A percentile compares a stretch with the other conserved stretches of the same genome.
These are phyloP conservation scores for Aspergillus phoenicis DNA, from an alignment of 2,329 filamentous ascomycete genomes.

Conservation along the genomic window DNA sequence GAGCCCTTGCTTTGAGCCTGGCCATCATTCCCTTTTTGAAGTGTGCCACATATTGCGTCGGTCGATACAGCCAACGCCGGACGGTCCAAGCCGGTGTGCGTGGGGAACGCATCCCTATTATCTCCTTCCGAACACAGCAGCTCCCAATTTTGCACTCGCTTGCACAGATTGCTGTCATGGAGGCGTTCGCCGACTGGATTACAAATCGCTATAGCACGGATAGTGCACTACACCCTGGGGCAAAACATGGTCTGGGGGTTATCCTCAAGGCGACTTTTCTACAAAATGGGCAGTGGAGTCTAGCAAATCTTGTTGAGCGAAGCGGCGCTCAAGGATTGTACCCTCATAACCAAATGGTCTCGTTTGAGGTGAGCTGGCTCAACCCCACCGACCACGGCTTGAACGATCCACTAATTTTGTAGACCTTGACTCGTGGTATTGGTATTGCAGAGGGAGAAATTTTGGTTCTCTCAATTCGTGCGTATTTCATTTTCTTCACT, in stretches of 20 bases:
- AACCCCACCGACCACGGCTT: fast-evolving
- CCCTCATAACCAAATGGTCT: conserved; percentile 19
- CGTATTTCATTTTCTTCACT: neutral
- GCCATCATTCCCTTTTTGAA: neutral
- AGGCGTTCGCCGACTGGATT: conserved; percentile 9
- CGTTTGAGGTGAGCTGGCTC: neutral
- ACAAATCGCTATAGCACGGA: conserved; percentile 40
- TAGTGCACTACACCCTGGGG: conserved; percentile 9
- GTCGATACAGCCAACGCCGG: neutral
- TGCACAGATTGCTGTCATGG: conserved; percentile 17
- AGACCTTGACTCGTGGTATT: conserved; percentile 10
- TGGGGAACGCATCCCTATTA: conserved; percentile 19
- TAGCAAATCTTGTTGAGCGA: conserved; percentile 14
- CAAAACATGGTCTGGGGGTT: conserved; percentile 17
- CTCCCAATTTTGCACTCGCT: conserved; percentile 28
- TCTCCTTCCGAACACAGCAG: conserved; percentile 30
- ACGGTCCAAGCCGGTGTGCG: neutral
- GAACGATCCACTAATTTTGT: neutral
- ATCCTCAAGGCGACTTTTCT: conserved; percentile 17
- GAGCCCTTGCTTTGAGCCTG: neutral
- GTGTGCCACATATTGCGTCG: neutral
- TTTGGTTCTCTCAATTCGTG: conserved; percentile 25
- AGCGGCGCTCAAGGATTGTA: conserved; percentile 20
- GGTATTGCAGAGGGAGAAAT: conserved; percentile 27
- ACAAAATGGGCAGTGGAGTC: conserved; percentile 12